Evolutionary conservation across 2,329 filamentous ascomycete species (phyloP).

Genomic region (Diaporthe caulivora): DNA sequence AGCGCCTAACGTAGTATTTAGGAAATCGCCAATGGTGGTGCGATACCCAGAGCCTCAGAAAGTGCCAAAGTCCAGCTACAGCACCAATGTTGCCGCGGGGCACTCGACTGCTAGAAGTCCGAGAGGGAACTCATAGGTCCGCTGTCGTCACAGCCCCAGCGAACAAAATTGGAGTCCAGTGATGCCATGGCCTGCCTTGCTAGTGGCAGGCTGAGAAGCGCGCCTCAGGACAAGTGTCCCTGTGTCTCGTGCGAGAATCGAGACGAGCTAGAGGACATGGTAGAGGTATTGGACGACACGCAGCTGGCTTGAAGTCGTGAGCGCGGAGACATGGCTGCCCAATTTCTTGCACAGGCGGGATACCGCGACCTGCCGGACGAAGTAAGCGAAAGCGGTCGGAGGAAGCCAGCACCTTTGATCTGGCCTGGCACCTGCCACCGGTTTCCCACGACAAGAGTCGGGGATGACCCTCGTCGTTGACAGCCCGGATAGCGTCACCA

Average conservation of each 20-base stretch:
- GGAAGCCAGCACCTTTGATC: background rate
- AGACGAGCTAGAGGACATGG: background rate
- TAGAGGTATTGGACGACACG: background rate
- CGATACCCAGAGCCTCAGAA: slow-evolving; percentile 76
- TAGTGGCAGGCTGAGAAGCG: background rate
- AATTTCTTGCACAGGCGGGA: no score
- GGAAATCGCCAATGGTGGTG: slow-evolving; percentile 72
- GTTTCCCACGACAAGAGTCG: background rate
- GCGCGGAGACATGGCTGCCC: background rate
- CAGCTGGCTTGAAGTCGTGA: no score
- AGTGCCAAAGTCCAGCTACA: slow-evolving; percentile 65
- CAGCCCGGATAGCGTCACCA: background rate
- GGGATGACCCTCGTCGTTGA: background rate
- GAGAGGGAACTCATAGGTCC: background rate
- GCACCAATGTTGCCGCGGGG: background rate
- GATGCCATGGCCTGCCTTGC: background rate
- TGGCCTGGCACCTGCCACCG: background rate
- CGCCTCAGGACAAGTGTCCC: background rate
- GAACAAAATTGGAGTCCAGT: background rate
- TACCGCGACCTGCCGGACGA: no score
- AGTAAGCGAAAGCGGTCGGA: background rate
- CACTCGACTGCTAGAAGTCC: background rate
- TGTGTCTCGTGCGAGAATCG: background rate
- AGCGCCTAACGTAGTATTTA: slow-evolving; percentile 88
- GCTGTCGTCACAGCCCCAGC: background rate